A percentile compares a stretch with the other conserved stretches of the same genome.
Evolutionary conservation across 225 moss, liverwort and hornwort genomes (phyloP).

Genomic region (Pseudisothecium myosuroides): DNA sequence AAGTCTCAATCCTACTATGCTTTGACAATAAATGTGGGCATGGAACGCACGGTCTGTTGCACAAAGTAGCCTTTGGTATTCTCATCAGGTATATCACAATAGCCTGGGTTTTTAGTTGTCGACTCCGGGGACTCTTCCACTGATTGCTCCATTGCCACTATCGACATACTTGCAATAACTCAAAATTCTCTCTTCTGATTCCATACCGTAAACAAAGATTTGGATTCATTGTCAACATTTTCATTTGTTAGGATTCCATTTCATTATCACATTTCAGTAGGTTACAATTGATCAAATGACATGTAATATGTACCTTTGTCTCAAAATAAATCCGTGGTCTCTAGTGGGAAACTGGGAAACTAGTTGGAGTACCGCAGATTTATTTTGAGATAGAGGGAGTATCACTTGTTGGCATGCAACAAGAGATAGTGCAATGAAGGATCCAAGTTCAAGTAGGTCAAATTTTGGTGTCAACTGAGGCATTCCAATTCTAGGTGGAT

Average conservation of each 20-base stretch:
- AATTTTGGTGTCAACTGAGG: background rate
- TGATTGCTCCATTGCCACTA: background rate
- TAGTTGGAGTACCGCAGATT: fast-evolving
- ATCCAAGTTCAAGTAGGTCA: fast-evolving
- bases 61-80: slow-evolving; percentile 35
- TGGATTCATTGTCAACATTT: background rate
- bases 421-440: fast-evolving
- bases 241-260: background rate
- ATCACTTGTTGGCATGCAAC: background rate
- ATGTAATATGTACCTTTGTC: fast-evolving
- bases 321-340: background rate
- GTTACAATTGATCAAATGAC: background rate
- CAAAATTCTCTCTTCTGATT: background rate
- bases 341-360: background rate
- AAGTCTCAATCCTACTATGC: background rate
- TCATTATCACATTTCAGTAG: background rate
- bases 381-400: background rate
- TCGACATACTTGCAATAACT: background rate
- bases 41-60: fast-evolving
- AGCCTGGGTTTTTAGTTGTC: slow-evolving; percentile 23
- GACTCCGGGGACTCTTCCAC: background rate
- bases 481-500: background rate
- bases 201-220: background rate
- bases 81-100: slow-evolving; percentile 24
- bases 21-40: background rate